Evolutionary conservation across 2,329 filamentous ascomycete species (phyloP).

Genomic region (Diplocarpon mali): DNA sequence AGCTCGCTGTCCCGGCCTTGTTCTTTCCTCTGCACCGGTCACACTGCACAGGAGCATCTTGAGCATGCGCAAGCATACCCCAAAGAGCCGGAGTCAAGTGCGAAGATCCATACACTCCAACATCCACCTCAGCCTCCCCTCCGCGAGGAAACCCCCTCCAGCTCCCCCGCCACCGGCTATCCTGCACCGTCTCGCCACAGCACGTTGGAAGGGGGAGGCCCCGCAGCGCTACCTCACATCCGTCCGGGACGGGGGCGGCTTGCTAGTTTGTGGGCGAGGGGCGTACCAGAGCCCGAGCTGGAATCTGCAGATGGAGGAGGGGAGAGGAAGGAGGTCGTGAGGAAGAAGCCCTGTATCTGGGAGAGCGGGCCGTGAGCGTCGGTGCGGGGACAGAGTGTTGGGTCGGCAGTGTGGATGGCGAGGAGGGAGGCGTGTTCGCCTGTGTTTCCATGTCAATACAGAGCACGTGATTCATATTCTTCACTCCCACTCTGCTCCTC

Average conservation of each 20-base stretch:
- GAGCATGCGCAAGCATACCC: too few relatives aligned
- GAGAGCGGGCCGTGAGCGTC: constrained; percentile 57
- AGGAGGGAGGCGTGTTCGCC: constrained; percentile 79
- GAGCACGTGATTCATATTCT: background rate
- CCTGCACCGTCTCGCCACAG: constrained; percentile 74
- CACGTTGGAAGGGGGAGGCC: constrained; percentile 80
- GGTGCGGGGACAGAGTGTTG: constrained; percentile 64
- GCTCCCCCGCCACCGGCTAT: constrained; percentile 59
- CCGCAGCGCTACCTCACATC: constrained; percentile 51
- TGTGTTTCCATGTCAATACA: constrained; percentile 24
- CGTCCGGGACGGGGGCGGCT: constrained; percentile 55
- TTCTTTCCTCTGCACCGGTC: constrained; percentile 37
- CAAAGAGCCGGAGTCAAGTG: too few relatives aligned
- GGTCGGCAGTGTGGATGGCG: constrained; percentile 62
- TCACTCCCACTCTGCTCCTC: background rate
- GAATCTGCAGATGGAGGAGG: constrained; percentile 22
- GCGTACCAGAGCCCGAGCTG: constrained; percentile 33
- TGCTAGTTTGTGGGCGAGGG: constrained; percentile 66
- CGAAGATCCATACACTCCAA: too few relatives aligned
- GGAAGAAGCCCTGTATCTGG: constrained; percentile 33
- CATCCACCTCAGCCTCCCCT: too few relatives aligned
- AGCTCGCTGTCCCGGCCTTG: constrained; percentile 58
- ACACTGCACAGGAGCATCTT: constrained; percentile 41
- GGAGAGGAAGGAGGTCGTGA: constrained; percentile 66
- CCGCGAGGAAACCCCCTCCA: too few relatives aligned